phyloP scores from a whole-genome alignment of 1,284 basidiomycete genomes.

The Fomes fomentarius region DNA sequence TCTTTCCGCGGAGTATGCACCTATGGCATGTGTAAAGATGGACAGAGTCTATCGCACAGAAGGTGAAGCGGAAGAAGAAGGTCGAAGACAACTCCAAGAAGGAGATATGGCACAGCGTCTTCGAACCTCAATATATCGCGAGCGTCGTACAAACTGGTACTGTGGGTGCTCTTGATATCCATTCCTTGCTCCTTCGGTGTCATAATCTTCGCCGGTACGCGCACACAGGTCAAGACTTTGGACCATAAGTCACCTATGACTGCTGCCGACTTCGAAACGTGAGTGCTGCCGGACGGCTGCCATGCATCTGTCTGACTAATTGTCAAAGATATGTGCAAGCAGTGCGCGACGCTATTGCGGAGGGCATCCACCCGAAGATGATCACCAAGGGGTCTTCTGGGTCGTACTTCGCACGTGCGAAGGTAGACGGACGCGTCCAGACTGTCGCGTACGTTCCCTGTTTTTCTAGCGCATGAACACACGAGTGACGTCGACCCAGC shows the following conservation, averaged over 20 bases:
- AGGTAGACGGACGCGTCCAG: conserved; percentile 68
- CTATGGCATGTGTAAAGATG: conserved; percentile 49
- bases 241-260: conserved; percentile 79
- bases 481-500: conserved; percentile 39
- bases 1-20: background rate
- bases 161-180: background rate
- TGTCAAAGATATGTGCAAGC: conserved; percentile 59
- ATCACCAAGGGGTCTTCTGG: conserved; percentile 86
- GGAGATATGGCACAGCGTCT: conserved; percentile 79
- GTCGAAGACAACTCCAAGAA: conserved; percentile 62
- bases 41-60: conserved; percentile 85
- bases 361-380: conserved; percentile 87
- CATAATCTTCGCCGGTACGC: background rate
- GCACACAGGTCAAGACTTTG: conserved; percentile 65
- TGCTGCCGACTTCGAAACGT: conserved; percentile 71
- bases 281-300: conserved; percentile 33
- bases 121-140: conserved; percentile 53
- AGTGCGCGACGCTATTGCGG: conserved; percentile 69
- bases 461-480: background rate
- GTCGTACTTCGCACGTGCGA: conserved; percentile 84
- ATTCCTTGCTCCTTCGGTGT: background rate
- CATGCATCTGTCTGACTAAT: conserved; percentile 17
- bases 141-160: conserved; percentile 33
- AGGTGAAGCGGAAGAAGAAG: conserved; percentile 81
- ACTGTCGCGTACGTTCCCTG: conserved; percentile 70